A percentile compares a stretch with the other conserved stretches of the same genome.
Evolutionary conservation across 1,284 basidiomycete species (phyloP).

Genomic region (Porogramme epimiltina): DNA sequence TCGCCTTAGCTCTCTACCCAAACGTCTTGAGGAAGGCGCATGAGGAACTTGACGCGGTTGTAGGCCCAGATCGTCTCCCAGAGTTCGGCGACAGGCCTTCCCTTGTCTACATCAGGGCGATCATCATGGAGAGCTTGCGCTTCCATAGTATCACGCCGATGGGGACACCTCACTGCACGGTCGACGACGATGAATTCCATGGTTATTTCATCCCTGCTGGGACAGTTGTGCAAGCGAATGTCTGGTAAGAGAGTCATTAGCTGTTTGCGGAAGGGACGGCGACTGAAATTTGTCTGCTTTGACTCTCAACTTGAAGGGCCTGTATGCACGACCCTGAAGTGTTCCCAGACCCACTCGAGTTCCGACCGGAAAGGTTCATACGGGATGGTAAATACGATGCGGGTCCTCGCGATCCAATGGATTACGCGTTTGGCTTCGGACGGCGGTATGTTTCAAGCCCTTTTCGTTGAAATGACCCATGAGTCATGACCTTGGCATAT

Average conservation of each 20-base stretch:
- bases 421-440: background rate
- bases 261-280: background rate
- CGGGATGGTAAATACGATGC: background rate
- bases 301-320: constrained; percentile 10
- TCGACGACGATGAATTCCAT: constrained; percentile 16
- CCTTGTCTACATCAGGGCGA: constrained; percentile 23
- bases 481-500: no score
- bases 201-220: constrained; percentile 28
- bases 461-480: background rate
- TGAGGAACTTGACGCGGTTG: constrained; percentile 31
- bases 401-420: background rate
- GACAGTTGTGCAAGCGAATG: constrained; percentile 15
- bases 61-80: constrained; percentile 25
- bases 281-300: background rate
- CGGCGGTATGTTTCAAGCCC: background rate
- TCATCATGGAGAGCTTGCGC: constrained; percentile 24
- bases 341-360: background rate
- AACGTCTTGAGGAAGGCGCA: constrained; percentile 33
- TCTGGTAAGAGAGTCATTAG: constrained; percentile 17
- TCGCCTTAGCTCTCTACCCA: constrained; percentile 37
- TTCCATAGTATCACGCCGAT: constrained; percentile 22
- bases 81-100: constrained; percentile 17
- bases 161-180: constrained; percentile 6
- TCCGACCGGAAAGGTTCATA: background rate
- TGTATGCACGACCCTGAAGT: constrained; percentile 20